These are phyloP conservation scores for Hymenochaete sp. DNA, from an alignment of 1,284 basidiomycete genomes.

Conservation along the genomic window DNA sequence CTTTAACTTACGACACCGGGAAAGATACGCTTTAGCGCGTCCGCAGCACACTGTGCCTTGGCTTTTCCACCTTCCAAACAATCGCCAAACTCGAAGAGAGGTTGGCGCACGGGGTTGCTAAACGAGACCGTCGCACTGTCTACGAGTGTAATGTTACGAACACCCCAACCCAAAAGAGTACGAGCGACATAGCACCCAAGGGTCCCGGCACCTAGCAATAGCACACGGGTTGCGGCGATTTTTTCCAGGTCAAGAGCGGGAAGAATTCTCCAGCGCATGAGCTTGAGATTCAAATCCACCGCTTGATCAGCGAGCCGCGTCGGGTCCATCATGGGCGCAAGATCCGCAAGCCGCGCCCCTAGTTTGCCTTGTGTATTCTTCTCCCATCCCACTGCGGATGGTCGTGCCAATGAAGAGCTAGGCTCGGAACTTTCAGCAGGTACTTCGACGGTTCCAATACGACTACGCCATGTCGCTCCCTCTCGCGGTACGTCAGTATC, in stretches of 20 bases:
- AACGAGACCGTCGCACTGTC: slow-evolving; percentile 90
- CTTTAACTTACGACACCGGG: slow-evolving; percentile 83
- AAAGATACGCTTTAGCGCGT: slow-evolving; percentile 79
- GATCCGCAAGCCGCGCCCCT: slow-evolving; percentile 80
- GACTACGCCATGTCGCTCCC: slow-evolving; percentile 48
- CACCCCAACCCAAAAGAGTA: slow-evolving; percentile 91
- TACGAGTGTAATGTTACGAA: slow-evolving; percentile 86
- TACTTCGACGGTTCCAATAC: slow-evolving; percentile 42
- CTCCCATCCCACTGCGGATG: slow-evolving; percentile 88
- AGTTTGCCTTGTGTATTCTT: slow-evolving; percentile 81
- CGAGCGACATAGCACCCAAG: slow-evolving; percentile 94
- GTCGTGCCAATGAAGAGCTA: slow-evolving; percentile 32
- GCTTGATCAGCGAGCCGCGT: slow-evolving; percentile 81
- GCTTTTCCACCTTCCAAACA: slow-evolving; percentile 89
- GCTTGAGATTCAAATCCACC: slow-evolving; percentile 92
- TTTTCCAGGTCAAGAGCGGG: slow-evolving; percentile 85
- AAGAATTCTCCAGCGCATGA: slow-evolving; percentile 97
- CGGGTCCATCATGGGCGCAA: slow-evolving; percentile 96
- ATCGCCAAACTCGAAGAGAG: slow-evolving; percentile 91
- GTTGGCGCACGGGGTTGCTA: slow-evolving; percentile 95
- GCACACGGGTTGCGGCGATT: slow-evolving; percentile 70
- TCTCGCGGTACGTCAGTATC: slow-evolving; percentile 40
- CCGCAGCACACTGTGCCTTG: slow-evolving; percentile 90
- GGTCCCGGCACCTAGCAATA: slow-evolving; percentile 91
- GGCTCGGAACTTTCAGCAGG: slow-evolving; percentile 16